phyloP scores from a whole-genome alignment of 345 rosid genomes.

The rapeseed (Brassica napus) region DNA sequence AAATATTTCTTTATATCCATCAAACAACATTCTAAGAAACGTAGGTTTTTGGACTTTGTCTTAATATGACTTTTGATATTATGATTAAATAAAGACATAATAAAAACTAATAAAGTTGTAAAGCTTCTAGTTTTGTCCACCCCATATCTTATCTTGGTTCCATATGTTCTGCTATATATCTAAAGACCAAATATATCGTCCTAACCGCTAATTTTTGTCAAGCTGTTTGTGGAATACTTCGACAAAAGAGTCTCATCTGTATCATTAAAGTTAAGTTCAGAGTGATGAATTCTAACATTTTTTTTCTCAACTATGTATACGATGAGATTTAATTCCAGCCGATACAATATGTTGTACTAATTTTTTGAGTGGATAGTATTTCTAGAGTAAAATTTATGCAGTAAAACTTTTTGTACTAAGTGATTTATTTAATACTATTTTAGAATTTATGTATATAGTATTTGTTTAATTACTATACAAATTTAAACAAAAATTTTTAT shows the following conservation, averaged over 20 bases:
- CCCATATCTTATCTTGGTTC: constrained; percentile 8
- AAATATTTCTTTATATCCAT: not conserved
- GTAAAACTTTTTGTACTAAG: too few species aligned
- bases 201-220: not conserved
- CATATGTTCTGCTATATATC: constrained; percentile 5
- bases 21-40: not conserved
- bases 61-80: not conserved
- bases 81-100: not conserved
- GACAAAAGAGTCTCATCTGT: not conserved
- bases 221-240: not conserved
- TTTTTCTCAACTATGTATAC: too few species aligned
- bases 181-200: not conserved
- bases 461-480: not conserved
- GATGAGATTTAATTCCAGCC: too few species aligned
- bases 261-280: not conserved
- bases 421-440: too few species aligned
- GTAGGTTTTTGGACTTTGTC: constrained; percentile 4
- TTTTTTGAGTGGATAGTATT: too few species aligned
- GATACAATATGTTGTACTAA: too few species aligned
- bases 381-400: too few species aligned
- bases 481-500: too few species aligned
- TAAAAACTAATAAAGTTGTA: constrained; percentile 8
- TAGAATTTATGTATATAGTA: not conserved
- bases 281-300: not conserved
- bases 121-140: constrained; percentile 3